Evolutionary conservation across 352 stramenopile species (phyloP), one percentile per base, ranked within the genome.

Genomic region (Phytophthora pinifolia): DNA sequence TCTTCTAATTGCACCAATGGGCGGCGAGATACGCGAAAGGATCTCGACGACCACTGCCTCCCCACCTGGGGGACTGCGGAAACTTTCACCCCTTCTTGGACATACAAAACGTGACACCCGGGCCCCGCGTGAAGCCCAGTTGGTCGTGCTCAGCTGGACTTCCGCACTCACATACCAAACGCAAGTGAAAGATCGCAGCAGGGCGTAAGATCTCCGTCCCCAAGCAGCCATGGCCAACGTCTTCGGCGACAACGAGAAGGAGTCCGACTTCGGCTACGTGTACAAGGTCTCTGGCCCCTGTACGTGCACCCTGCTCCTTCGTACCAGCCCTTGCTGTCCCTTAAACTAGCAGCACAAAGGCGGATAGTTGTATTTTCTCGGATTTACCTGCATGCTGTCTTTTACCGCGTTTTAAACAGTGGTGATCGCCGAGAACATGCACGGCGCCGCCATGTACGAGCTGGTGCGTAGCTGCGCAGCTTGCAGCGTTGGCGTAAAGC

Each of bases 401-500:
- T 9, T 17, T 35, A 13, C 35, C 17, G 38, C 22, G 36, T 22
- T 22, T 60, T 43, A 12, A 51, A 18, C 60, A 97, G 89, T 98
- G 52, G 98, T 99, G 46, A 98, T 99, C 65, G 98, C 97, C 45
- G 97, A 99, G 70, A 97, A 97, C 67, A 99, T 99, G 98, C 90
- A 91, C 58, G 98, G 98, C 34, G 86, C 97, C 55, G 97, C 96
- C 65, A 99, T 99, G 98, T 98, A 97, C 74, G 93, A 98, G 61
- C 70, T 93, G 70, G 81, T 88, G 64, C 59, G 72, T 47, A 17
- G 9, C 9, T 30, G 15, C 6, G 13, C 9, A 25, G 9, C 12
- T 3, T 9, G 14, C 15, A 15, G n/a, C 31, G 15, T 34, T 27
- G 14, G 15, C 36, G 3, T 18, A 27, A 14, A 48, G 32, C 9